A percentile compares a stretch with the other conserved stretches of the same genome.
phyloP scores from a whole-genome alignment of 805 yeast species.

The Cyberlindnera maritima region DNA sequence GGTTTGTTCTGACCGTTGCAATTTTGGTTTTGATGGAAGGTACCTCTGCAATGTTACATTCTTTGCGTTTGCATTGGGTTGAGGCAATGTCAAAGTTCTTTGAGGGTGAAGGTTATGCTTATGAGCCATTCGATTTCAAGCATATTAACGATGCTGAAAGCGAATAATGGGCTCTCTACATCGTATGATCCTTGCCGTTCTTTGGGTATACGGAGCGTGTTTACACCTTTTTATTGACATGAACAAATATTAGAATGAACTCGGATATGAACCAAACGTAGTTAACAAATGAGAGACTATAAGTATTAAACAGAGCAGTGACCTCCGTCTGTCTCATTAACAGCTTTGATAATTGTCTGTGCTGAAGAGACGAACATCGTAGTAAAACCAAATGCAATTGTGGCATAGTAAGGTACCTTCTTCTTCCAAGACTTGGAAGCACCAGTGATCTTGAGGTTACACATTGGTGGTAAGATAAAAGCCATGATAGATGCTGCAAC shows the following conservation, averaged over 20 bases:
- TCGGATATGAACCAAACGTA: no score
- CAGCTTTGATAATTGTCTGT: conserved; percentile 55
- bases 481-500: conserved; percentile 93
- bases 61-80: conserved; percentile 98
- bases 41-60: conserved; percentile 97
- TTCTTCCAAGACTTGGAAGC: conserved; percentile 38
- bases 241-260: no score
- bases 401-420: conserved; percentile 55
- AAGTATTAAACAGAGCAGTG: conserved; percentile 24
- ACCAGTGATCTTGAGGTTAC: conserved; percentile 65
- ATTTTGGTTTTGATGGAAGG: conserved; percentile 97
- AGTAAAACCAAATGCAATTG: conserved; percentile 67
- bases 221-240: background rate
- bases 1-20: conserved; percentile 90
- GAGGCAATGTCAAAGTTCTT: conserved; percentile 98
- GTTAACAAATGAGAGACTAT: no score
- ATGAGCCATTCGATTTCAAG: conserved; percentile 78
- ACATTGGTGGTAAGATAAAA: conserved; percentile 84
- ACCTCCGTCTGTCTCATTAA: conserved; percentile 14
- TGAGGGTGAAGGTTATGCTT: conserved; percentile 92
- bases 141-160: conserved; percentile 7
- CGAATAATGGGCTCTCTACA: background rate
- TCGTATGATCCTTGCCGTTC: background rate
- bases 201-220: no score
- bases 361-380: conserved; percentile 81